Base-by-base conservation (phyloP, 495 filamentous ascomycete species). In the Podospora sp. region DNA sequence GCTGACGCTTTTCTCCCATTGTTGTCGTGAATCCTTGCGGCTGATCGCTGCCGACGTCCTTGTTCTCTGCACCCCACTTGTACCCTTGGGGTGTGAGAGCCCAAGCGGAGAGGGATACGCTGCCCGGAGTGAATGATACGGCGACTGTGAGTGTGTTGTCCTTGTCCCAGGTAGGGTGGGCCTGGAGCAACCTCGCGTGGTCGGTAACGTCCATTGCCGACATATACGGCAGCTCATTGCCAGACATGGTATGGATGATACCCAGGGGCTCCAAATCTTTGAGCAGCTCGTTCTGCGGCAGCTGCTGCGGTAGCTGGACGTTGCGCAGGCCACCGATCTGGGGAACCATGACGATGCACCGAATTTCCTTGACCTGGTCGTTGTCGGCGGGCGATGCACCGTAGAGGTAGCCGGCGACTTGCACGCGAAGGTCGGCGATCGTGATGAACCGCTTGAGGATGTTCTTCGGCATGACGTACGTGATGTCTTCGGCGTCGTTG, bases 381-480 rank as follows among this genome's bases (percentile, higher is more conserved):
- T 97, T 97, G 78, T 98, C 96, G 16, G 90, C 88, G 1, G 95
- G 94, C 8, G 94, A 97, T 65, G 88, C 87, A 73, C 96, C 96
- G 76, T 98, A 99, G 12, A 99, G 85, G 76, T 96, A 99, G 25
- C 93, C 96, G 1, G 94, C 92, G 26, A 98, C 94, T 76, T 99
- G 96, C 58, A 97, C 92, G 25, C 96, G 93, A 35, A 99, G 87
- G 84, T 99, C 96, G 56, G 96, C 91, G 72, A 99, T 96, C 66
- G 91, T 93, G 81, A 99, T 98, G 86, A 99, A 99, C 62, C 92
- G 90, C 85, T 96, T 97, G 73, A 99, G 87, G 65, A 98, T 89
- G 77, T 99, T 99, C 85, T 98, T 98, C 0, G 96, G 96, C 93
- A 99, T 97, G 72, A 99, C 89, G 72, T 96, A 97, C 11, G 93